Evolutionary conservation across 805 yeast species (phyloP).

Genomic region (Yamadazyma laniorum): DNA sequence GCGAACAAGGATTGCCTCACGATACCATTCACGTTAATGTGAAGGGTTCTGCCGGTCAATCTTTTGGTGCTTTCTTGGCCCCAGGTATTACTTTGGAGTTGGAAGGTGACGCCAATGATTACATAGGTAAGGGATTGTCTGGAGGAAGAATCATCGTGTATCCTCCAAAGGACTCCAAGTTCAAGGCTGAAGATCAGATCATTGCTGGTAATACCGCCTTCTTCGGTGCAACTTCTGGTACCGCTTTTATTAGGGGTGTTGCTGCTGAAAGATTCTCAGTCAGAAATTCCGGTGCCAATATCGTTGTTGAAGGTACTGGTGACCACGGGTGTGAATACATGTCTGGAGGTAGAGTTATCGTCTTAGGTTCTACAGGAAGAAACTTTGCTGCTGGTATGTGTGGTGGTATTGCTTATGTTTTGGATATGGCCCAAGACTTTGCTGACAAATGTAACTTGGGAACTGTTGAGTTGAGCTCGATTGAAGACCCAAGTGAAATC

Average conservation of each 20-base stretch:
- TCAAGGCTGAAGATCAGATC: conserved; percentile 94
- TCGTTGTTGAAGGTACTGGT: conserved; percentile 96
- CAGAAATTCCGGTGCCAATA: conserved; percentile 97
- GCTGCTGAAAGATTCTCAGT: conserved; percentile 99
- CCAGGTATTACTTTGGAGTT: conserved; percentile 93
- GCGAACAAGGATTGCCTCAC: conserved; percentile 90
- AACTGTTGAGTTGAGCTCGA: conserved; percentile 73
- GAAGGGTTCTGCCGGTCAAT: conserved; percentile 95
- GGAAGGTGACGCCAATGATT: conserved; percentile 97
- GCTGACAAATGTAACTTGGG: conserved; percentile 73
- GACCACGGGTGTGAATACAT: conserved; percentile 99
- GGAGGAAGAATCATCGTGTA: conserved; percentile 92
- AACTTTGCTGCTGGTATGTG: conserved; percentile 98
- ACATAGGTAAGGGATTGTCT: conserved; percentile 94
- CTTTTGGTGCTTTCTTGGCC: conserved; percentile 96
- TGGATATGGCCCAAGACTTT: conserved; percentile 93
- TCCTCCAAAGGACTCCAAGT: conserved; percentile 81
- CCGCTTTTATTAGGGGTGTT: conserved; percentile 91
- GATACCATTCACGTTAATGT: conserved; percentile 94
- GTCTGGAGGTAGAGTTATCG: conserved; percentile 98
- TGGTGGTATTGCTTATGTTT: conserved; percentile 97
- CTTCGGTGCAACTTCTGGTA: conserved; percentile 96
- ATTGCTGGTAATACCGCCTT: conserved; percentile 96
- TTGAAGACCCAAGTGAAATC: conserved; percentile 86
- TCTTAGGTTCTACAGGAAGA: conserved; percentile 87